These are phyloP conservation scores for Avena insularis DNA, from an alignment of 176 grass and related monocot genomes.

Conservation along the genomic window DNA sequence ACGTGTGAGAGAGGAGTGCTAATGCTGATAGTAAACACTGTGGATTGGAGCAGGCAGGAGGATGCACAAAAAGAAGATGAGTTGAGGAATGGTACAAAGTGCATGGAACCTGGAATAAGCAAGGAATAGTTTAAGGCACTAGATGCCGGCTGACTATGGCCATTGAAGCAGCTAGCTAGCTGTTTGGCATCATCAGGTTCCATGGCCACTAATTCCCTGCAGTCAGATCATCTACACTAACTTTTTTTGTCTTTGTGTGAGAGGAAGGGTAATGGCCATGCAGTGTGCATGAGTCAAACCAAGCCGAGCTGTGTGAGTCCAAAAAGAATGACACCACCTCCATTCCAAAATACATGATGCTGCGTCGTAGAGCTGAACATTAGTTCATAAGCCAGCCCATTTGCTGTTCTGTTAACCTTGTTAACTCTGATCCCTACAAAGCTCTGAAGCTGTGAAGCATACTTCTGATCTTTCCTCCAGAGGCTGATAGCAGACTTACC, in stretches of 20 bases:
- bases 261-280: no score
- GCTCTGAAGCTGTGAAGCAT: no score
- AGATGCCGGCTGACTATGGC: background rate
- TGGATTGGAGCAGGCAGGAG: background rate
- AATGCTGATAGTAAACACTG: background rate
- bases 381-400: no score
- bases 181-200: background rate
- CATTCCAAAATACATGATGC: no score
- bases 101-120: slow-evolving; percentile 26
- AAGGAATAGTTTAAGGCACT: background rate
- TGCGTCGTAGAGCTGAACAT: no score
- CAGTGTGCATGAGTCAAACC: no score
- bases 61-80: background rate
- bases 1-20: background rate
- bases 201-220: background rate
- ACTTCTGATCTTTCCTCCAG: no score
- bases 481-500: no score
- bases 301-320: no score
- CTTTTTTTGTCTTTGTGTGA: background rate
- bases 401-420: no score
- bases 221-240: slow-evolving; percentile 7
- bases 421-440: no score
- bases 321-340: no score
- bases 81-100: slow-evolving; percentile 41
- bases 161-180: background rate